Conservation (phyloP, 352 stramenopile genomes). For the Aphanomyces cochlioides region DNA sequence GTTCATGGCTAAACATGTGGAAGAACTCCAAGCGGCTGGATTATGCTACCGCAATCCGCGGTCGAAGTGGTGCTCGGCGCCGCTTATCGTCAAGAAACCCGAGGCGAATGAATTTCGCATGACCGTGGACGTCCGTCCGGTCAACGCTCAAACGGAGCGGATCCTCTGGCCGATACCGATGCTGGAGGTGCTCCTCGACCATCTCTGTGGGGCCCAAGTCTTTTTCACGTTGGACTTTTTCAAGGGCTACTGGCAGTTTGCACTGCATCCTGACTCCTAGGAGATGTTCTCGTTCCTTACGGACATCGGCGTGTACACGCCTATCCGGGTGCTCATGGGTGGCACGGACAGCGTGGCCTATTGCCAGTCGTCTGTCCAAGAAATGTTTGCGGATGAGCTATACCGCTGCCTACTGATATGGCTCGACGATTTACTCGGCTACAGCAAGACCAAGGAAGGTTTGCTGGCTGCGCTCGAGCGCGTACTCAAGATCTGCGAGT, state of each 20-base stretch:
- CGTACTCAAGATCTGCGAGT: slow-evolving; percentile 32
- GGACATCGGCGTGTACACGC: slow-evolving; percentile 24
- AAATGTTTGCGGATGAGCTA: slow-evolving; percentile 14
- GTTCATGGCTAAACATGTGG: slow-evolving; percentile 25
- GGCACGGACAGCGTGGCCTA: slow-evolving; percentile 21
- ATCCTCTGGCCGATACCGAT: slow-evolving; percentile 33
- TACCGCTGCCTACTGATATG: slow-evolving; percentile 35
- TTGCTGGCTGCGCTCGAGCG: slow-evolving; percentile 30
- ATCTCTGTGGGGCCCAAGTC: background rate
- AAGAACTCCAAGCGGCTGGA: slow-evolving; percentile 17
- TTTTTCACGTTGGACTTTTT: background rate
- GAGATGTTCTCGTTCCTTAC: slow-evolving; percentile 24
- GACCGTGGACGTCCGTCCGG: slow-evolving; percentile 28
- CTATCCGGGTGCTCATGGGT: slow-evolving; percentile 26
- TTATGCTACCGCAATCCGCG: slow-evolving; percentile 29
- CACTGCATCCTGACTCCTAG: background rate
- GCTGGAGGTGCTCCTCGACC: slow-evolving; percentile 13
- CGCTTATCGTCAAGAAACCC: slow-evolving; percentile 34
- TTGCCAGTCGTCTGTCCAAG: slow-evolving; percentile 8
- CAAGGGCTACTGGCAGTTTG: slow-evolving; percentile 10
- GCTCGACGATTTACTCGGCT: slow-evolving; percentile 39
- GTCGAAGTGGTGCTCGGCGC: slow-evolving; percentile 28
- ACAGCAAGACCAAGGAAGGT: slow-evolving; percentile 32
- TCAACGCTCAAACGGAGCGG: slow-evolving; percentile 29
- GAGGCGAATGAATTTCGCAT: slow-evolving; percentile 25